phyloP scores from a whole-genome alignment of 352 stramenopile genomes.

The Globisporangium recalcitrans region DNA sequence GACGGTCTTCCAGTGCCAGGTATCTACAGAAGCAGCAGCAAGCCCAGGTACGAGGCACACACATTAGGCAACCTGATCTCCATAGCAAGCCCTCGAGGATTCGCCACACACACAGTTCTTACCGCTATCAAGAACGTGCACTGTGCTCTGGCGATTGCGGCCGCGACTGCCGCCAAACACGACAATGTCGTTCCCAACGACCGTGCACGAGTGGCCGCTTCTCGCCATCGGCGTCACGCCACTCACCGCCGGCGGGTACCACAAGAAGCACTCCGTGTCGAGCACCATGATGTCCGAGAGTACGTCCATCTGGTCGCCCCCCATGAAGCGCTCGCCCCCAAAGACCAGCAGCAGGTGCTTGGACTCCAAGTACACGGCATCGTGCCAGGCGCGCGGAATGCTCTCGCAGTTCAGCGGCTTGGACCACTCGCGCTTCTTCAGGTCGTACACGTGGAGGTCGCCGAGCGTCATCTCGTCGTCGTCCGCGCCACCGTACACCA shows the following conservation, averaged over 20 bases:
- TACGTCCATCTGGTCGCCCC: slow-evolving; percentile 59
- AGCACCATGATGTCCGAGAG: slow-evolving; percentile 88
- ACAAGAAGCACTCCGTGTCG: slow-evolving; percentile 92
- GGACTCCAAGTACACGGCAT: slow-evolving; percentile 80
- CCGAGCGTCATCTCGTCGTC: slow-evolving; percentile 79
- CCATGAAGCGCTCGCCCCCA: slow-evolving; percentile 80
- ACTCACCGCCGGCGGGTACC: slow-evolving; percentile 88
- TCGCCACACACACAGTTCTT: slow-evolving; percentile 9
- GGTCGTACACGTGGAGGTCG: slow-evolving; percentile 85
- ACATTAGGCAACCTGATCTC: slow-evolving; percentile 4
- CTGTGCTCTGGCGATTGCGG: slow-evolving; percentile 63
- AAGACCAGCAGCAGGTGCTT: slow-evolving; percentile 91
- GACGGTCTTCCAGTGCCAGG: slow-evolving; percentile 87
- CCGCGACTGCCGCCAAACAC: slow-evolving; percentile 75
- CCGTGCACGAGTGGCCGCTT: slow-evolving; percentile 73
- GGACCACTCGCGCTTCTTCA: slow-evolving; percentile 67
- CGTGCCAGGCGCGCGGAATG: slow-evolving; percentile 87
- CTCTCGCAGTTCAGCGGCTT: slow-evolving; percentile 88
- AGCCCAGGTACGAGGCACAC: not conserved
- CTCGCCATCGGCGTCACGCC: slow-evolving; percentile 53
- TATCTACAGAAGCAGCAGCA: slow-evolving; percentile 38
- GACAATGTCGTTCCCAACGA: slow-evolving; percentile 67
- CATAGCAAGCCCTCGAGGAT: not conserved
- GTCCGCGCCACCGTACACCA: slow-evolving; percentile 90
- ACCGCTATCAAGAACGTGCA: slow-evolving; percentile 74